Base-by-base conservation (phyloP, 257 asterid species). In the Penstemon davidsonii region DNA sequence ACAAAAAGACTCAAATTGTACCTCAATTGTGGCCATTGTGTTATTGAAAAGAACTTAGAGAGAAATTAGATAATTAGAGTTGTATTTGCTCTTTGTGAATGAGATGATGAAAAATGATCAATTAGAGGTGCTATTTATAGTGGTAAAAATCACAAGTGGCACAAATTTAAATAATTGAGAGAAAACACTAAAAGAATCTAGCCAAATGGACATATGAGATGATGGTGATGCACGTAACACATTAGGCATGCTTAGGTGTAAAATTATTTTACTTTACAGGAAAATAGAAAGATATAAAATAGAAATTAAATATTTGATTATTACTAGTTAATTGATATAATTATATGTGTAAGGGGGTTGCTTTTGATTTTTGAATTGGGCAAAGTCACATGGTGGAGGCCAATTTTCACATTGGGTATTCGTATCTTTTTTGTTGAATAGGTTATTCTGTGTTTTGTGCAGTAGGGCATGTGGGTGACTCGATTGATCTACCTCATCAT, bases 11-110 rank as follows among this genome's bases (percentile, higher is more conserved):
- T 4, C 8, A 8, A 12, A 59, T 5, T 19, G 44, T 82, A 87
- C 90, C 91, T 84, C 74, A 79, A 57, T 83, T 15, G 69, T 70
- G 67, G 86, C 87, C 95, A 87, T 83, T 72, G 73, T 57, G 66
- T 50, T 67, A 41, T 38, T 42, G 45, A 67, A 13, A 44, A 64
- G 6, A 8, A 10, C 9, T 5, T 18, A 51, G 39, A 58, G 11
- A 52, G 5, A 39, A 8, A 50, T 12, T 8, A 18, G 40, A 54
- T 7, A 15, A 10, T 63, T 38, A 8, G 60, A 12, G 55, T 37
- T 11, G 51, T 7, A 5, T 59, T 39, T 12, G 75, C 57, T 66
- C n/a, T 53, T 4, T 10, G 70, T 66, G 72, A 63, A 64, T 60
- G 63, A 67, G 78, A 68, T 81, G 79, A 76, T 18, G 84, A 69